Conservation (phyloP, 2,329 filamentous ascomycete species). For the Curvularia sp. region DNA sequence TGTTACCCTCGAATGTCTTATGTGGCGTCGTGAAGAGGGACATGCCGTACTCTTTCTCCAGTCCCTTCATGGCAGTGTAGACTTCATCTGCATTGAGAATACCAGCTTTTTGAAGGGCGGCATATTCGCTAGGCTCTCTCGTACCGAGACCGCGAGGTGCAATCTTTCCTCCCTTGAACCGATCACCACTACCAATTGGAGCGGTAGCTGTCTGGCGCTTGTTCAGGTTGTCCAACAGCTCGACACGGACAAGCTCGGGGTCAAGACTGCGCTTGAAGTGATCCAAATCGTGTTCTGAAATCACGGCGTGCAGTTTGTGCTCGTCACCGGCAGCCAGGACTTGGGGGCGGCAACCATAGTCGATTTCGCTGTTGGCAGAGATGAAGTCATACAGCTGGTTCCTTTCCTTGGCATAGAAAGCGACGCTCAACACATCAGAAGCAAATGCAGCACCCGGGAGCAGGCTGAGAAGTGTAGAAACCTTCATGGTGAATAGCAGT, state of each 20-base stretch:
- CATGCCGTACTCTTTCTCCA: constrained; percentile 55
- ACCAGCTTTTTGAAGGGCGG: constrained; percentile 43
- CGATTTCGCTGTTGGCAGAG: constrained; percentile 39
- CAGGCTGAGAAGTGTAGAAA: constrained; percentile 34
- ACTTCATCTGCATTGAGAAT: constrained; percentile 59
- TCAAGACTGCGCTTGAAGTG: constrained; percentile 35
- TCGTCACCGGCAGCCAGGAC: constrained; percentile 37
- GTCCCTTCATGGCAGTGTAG: constrained; percentile 54
- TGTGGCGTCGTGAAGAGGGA: constrained; percentile 54
- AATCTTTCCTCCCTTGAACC: constrained; percentile 54
- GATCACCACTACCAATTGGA: constrained; percentile 49
- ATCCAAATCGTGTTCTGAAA: constrained; percentile 35
- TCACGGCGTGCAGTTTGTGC: constrained; percentile 44
- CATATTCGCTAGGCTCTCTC: constrained; percentile 41
- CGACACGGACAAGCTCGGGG: constrained; percentile 32
- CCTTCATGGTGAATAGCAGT: constrained; percentile 31
- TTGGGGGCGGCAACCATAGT: constrained; percentile 47
- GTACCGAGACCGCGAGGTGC: constrained; percentile 55
- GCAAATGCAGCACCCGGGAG: constrained; percentile 37
- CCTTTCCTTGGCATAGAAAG: constrained; percentile 43
- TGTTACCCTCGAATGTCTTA: constrained; percentile 54
- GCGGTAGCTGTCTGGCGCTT: constrained; percentile 40
- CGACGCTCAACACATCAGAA: constrained; percentile 38
- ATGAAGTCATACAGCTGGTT: constrained; percentile 40
- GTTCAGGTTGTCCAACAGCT: constrained; percentile 35